These are phyloP conservation scores for Penicillium sp. DNA, from an alignment of 2,329 filamentous ascomycete species.

Conservation along the genomic window DNA sequence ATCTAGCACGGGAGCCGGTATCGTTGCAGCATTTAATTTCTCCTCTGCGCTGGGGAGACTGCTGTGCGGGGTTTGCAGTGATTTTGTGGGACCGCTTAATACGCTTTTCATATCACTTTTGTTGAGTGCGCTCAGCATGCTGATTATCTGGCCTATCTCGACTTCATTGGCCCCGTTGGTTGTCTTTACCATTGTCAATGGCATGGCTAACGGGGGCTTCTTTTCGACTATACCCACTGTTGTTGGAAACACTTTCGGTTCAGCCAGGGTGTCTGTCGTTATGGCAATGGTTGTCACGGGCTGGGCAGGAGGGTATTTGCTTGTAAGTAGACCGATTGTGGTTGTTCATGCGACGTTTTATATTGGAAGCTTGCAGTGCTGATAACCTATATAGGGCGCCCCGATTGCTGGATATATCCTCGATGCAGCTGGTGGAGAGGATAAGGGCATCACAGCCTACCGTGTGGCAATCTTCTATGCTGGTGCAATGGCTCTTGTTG, in stretches of 20 bases:
- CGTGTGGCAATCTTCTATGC: constrained; percentile 63
- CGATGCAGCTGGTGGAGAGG: constrained; percentile 54
- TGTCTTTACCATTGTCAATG: constrained; percentile 60
- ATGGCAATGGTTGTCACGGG: constrained; percentile 63
- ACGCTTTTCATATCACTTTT: constrained; percentile 53
- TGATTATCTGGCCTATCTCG: constrained; percentile 62
- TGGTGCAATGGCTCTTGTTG: constrained; percentile 52
- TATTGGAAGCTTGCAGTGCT: not conserved
- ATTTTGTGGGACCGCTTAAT: constrained; percentile 57
- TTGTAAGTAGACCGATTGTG: constrained; percentile 44
- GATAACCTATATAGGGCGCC: constrained; percentile 41
- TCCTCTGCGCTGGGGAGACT: constrained; percentile 60
- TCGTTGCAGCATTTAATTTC: constrained; percentile 63
- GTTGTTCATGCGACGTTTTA: not conserved
- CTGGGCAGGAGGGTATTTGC: constrained; percentile 61
- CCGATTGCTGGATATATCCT: constrained; percentile 63
- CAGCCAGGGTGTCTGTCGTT: constrained; percentile 53
- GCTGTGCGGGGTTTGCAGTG: constrained; percentile 54
- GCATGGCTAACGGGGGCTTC: constrained; percentile 61
- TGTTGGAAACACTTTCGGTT: constrained; percentile 60
- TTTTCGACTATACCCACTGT: constrained; percentile 65
- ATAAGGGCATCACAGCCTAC: constrained; percentile 53
- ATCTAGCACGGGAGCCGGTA: constrained; percentile 53
- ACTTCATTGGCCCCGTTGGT: constrained; percentile 55
- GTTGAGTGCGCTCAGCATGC: constrained; percentile 57